Evolutionary conservation across 805 yeast genomes (phyloP).

Genomic region (Candida khao-thaluensis): DNA sequence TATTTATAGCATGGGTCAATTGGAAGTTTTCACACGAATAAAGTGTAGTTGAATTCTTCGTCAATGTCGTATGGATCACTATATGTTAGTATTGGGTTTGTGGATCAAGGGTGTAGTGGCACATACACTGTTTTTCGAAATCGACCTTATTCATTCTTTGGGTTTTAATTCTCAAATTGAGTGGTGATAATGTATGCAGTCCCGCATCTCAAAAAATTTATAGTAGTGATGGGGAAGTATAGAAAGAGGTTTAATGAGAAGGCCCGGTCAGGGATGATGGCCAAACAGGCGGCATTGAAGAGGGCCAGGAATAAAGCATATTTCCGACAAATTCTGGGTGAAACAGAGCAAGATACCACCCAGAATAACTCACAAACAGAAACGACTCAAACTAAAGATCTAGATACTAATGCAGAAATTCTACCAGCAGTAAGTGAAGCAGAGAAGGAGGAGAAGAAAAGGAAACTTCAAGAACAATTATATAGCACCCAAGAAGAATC

Average conservation of each 20-base stretch:
- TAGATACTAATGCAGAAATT: constrained; percentile 59
- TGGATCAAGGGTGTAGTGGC: not conserved
- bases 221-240: constrained; percentile 67
- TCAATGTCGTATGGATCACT: constrained; percentile 50
- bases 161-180: not conserved
- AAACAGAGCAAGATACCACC: constrained; percentile 10
- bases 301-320: constrained; percentile 70
- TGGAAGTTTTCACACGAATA: constrained; percentile 55
- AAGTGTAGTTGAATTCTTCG: constrained; percentile 57
- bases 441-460: constrained; percentile 63
- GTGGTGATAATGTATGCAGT: constrained; percentile 1
- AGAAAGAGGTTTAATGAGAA: constrained; percentile 79
- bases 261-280: constrained; percentile 81
- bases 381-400: constrained; percentile 5
- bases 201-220: constrained; percentile 10
- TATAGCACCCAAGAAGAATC: constrained; percentile 54
- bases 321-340: constrained; percentile 39
- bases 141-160: constrained; percentile 19
- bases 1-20: constrained; percentile 39
- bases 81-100: constrained; percentile 15
- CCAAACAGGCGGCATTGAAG: constrained; percentile 70
- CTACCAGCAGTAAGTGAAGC: constrained; percentile 60
- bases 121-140: constrained; percentile 26
- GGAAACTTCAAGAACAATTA: constrained; percentile 58
- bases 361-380: constrained; percentile 23